Evolutionary conservation across 2,329 filamentous ascomycete species (phyloP).

Genomic region (Colletotrichum noveboracense): DNA sequence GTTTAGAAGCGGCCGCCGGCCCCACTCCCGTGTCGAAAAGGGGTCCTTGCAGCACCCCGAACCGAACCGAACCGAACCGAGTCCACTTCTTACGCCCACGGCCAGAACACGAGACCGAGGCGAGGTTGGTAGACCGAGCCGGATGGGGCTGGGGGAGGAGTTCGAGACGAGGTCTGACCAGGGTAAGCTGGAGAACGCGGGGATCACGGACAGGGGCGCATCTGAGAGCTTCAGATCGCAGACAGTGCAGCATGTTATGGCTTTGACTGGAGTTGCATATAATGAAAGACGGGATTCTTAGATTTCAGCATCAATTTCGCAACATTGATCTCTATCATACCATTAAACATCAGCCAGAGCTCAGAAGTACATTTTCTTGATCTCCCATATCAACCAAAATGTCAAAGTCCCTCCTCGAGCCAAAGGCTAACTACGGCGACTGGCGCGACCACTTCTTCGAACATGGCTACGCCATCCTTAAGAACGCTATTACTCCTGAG

Average conservation of each 20-base stretch:
- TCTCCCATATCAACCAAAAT: background rate
- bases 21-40: background rate
- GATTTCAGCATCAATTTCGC: background rate
- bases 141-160: background rate
- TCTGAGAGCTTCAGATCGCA: background rate
- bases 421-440: conserved; percentile 8
- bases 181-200: background rate
- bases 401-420: background rate
- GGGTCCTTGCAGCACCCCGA: background rate
- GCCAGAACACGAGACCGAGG: background rate
- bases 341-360: background rate
- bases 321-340: background rate
- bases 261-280: background rate
- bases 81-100: background rate
- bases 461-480: conserved; percentile 46
- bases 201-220: background rate
- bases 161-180: background rate
- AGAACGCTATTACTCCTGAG: conserved; percentile 40
- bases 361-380: background rate
- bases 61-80: conserved; percentile 2
- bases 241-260: background rate
- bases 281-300: background rate
- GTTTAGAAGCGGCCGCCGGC: background rate
- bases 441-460: conserved; percentile 49
- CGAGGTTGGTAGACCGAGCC: background rate